phyloP scores from a whole-genome alignment of 2,329 filamentous ascomycete species.

The Venturiaceae sp. region DNA sequence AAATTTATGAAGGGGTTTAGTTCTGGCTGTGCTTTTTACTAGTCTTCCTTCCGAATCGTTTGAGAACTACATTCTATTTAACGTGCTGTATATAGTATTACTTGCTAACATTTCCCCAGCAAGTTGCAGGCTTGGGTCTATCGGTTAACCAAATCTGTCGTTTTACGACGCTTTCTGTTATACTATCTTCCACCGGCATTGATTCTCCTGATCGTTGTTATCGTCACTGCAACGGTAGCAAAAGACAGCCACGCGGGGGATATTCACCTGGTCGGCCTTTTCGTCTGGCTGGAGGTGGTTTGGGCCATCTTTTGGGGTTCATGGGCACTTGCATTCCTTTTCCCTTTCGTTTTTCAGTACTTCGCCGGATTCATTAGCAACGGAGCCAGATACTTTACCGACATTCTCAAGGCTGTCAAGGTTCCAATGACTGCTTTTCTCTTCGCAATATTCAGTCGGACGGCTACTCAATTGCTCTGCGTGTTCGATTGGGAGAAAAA shows the following conservation, averaged over 20 bases:
- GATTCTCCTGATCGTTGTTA: slow-evolving; percentile 37
- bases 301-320: slow-evolving; percentile 3
- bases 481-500: not conserved
- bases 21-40: too few species aligned
- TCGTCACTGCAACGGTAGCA: slow-evolving; percentile 32
- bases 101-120: too few species aligned
- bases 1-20: too few species aligned
- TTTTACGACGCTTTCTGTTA: not conserved
- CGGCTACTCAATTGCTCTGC: not conserved
- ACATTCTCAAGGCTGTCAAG: slow-evolving; percentile 2
- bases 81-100: too few species aligned
- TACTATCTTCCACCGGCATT: not conserved
- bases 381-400: not conserved
- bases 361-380: slow-evolving; percentile 4
- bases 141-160: not conserved
- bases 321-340: not conserved
- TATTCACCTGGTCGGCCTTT: slow-evolving; percentile 47
- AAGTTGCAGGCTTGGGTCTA: not conserved
- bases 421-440: slow-evolving; percentile 2
- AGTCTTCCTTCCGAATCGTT: too few species aligned
- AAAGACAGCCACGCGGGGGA: slow-evolving; percentile 14
- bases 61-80: too few species aligned
- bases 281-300: slow-evolving; percentile 55
- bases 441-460: not conserved
- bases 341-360: slow-evolving; percentile 6